These are phyloP conservation scores for Aurantiochytrium sp. DNA, from an alignment of 108 stramenopile genomes.

Conservation along the genomic window DNA sequence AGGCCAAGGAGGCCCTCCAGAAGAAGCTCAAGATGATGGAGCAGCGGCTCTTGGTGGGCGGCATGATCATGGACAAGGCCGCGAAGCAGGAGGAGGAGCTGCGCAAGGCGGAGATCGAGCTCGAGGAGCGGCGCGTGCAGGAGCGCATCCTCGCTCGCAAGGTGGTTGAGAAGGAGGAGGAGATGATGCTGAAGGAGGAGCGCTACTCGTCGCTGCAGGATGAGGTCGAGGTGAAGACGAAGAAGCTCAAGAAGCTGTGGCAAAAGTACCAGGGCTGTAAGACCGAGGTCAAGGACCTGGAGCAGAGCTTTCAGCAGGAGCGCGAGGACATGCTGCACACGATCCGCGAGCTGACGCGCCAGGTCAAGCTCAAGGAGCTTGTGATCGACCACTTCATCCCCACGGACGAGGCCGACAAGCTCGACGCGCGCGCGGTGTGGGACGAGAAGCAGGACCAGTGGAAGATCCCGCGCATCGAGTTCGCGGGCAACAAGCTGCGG, in stretches of 20 bases:
- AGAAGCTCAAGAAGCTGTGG: constrained; percentile 75
- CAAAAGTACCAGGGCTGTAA: constrained; percentile 69
- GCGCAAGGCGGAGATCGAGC: constrained; percentile 70
- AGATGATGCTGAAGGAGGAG: constrained; percentile 62
- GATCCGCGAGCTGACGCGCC: constrained; percentile 72
- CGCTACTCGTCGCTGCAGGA: constrained; percentile 62
- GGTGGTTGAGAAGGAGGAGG: constrained; percentile 61
- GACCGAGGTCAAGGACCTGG: constrained; percentile 65
- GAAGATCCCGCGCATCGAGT: constrained; percentile 52
- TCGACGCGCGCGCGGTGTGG: constrained; percentile 70
- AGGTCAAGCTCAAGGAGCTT: constrained; percentile 80
- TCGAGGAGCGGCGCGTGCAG: constrained; percentile 61
- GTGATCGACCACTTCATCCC: constrained; percentile 70
- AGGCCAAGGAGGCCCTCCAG: constrained; percentile 59
- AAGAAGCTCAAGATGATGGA: constrained; percentile 73
- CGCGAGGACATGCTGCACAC: constrained; percentile 74
- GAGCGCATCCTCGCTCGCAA: constrained; percentile 62
- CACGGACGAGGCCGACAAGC: constrained; percentile 56
- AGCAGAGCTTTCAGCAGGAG: constrained; percentile 73
- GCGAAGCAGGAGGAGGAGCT: constrained; percentile 76
- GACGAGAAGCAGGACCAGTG: constrained; percentile 69
- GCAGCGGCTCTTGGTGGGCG: constrained; percentile 73
- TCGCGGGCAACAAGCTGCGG: constrained; percentile 57
- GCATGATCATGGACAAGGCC: constrained; percentile 75
- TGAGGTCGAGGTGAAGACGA: constrained; percentile 72